phyloP scores from a whole-genome alignment of 805 yeast genomes.

The Kodamaea sagamina region DNA sequence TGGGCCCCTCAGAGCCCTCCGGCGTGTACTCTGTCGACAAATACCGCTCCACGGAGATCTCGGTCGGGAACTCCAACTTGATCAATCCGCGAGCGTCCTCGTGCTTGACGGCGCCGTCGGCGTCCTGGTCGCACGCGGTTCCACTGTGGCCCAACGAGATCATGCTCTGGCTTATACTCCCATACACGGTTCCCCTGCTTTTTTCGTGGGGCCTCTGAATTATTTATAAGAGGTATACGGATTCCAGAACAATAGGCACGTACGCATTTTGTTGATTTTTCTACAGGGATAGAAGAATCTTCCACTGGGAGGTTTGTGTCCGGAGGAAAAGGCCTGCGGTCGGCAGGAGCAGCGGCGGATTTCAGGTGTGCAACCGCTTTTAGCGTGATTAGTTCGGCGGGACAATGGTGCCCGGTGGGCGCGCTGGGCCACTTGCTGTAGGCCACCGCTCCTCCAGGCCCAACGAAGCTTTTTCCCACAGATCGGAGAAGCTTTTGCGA shows the following conservation, averaged over 20 bases:
- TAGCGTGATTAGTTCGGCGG: too few species aligned
- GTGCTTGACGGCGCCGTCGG: neutral
- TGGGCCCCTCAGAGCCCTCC: neutral
- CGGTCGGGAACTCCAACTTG: conserved; percentile 3
- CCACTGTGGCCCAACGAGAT: conserved; percentile 1
- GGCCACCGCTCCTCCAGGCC: too few species aligned
- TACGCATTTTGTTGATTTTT: neutral
- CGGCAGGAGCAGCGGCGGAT: neutral
- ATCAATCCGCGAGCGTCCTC: neutral
- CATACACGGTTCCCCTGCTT: conserved; percentile 1
- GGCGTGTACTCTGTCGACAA: neutral
- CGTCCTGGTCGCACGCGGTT: neutral
- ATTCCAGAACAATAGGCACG: conserved; percentile 7
- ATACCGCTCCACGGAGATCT: conserved; percentile 1
- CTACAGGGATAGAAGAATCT: conserved; percentile 4
- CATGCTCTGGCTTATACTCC: neutral
- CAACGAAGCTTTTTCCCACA: too few species aligned
- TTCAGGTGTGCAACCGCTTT: neutral
- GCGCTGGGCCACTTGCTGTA: too few species aligned
- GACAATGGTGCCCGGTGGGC: too few species aligned
- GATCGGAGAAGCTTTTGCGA: too few species aligned
- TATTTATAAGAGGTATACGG: neutral
- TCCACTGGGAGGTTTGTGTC: neutral
- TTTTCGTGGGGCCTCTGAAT: conserved; percentile 1
- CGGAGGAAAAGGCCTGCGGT: conserved; percentile 1